Base-by-base conservation (phyloP, 192 early-diverging fungal genomes). In the Rhizoclosmatium globosum region DNA sequence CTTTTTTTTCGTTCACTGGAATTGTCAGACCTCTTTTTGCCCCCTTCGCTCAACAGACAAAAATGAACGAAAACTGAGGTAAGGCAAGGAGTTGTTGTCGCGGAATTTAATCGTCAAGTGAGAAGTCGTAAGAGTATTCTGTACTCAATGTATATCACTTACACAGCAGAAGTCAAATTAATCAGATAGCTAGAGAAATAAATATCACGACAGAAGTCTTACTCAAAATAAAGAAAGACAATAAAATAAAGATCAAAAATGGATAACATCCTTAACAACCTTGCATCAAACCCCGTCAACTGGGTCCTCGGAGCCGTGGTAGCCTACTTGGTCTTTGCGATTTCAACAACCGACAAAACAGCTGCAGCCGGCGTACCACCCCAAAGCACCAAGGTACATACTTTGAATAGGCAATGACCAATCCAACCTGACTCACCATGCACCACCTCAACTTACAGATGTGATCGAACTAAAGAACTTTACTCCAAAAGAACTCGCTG, bases 401-500 rank as follows among this genome's bases (percentile, higher is more conserved):
- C 7, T 13, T 3, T 43, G 38, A 19, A 6, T 31, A 17, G 61
- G 42, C 31, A 68, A 4, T 31, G 41, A 65, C 53, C 11, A 44
- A 65, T 44, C 31, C 62, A 21, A 62, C 42, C 60, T 23, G 13
- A 6, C 60, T 21, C 31, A 4, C 17, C 23, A 17, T 47, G 23
- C 39, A 31, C 31, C 58, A 3, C 21, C 17, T 31, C 57, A 60
- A 73, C 19, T 86, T 44, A 84, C 90, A 50, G 90, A 89, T n/a
- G 82, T 90, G 0, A 80, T 92, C 19, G 87, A 92, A 42, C 87
- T 94, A 56, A 84, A 85, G 60, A 85, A 94, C 74, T 98, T 91
- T 74, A 96, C 94, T 6, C 94, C 94, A 17, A 85, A 85, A 53
- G 92, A 95, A 66, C 84, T 98, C 13, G 72, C 85, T 2, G 87